Percentiles rank a stretch among this genome's conserved stretches.
These are phyloP conservation scores for Oxytropis ochrocephala DNA, from an alignment of 306 rosid species.

Conservation along the genomic window DNA sequence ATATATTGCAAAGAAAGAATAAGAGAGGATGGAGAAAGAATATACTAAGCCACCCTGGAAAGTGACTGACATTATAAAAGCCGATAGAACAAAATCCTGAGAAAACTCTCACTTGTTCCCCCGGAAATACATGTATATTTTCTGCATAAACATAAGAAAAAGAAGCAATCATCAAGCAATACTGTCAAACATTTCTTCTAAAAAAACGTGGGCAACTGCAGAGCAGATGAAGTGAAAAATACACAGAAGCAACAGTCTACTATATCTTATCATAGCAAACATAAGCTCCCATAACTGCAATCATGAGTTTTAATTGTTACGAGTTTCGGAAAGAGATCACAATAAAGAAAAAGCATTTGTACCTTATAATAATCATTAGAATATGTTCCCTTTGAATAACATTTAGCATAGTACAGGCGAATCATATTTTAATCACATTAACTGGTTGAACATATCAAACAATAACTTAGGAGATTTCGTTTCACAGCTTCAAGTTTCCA, in stretches of 20 bases:
- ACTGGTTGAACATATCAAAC: neutral
- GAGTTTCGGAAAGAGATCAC: neutral
- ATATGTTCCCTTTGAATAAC: too few species aligned
- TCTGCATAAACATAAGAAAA: slow-evolving; percentile 51
- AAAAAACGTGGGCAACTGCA: neutral
- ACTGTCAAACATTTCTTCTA: neutral
- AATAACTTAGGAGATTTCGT: neutral
- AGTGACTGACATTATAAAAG: slow-evolving; percentile 12
- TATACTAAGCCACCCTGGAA: slow-evolving; percentile 30
- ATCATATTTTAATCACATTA: neutral
- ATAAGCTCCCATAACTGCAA: neutral
- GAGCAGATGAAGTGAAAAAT: neutral
- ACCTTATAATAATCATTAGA: neutral
- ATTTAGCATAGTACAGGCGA: too few species aligned
- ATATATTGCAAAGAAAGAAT: neutral
- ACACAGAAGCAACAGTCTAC: neutral
- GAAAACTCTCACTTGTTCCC: slow-evolving; percentile 59
- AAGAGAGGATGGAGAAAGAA: slow-evolving; percentile 16
- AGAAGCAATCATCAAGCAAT: neutral
- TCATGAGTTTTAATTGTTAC: neutral
- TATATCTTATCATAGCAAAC: neutral
- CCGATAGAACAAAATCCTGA: slow-evolving; percentile 19
- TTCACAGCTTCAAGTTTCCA: neutral
- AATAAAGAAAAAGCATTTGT: neutral
- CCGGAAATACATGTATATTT: slow-evolving; percentile 85